Evolutionary conservation across 495 filamentous ascomycete genomes (phyloP).

Genomic region (Parmelia sp.): DNA sequence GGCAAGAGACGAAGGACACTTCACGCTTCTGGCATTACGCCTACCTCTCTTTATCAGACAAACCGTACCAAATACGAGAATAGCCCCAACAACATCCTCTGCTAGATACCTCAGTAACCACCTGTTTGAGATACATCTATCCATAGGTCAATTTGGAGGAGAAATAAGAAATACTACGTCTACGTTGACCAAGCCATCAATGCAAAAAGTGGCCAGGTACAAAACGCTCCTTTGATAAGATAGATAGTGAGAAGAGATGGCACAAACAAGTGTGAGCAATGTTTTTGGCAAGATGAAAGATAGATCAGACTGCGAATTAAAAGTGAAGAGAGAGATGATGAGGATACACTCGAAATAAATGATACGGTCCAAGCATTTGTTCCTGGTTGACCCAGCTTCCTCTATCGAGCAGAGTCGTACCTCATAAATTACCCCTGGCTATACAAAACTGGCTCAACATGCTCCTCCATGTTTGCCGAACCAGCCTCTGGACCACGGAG

Average conservation of each 20-base stretch:
- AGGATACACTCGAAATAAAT: neutral
- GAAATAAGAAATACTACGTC: neutral
- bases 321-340: neutral
- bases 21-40: neutral
- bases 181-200: neutral
- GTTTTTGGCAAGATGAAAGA: neutral
- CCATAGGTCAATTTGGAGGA: neutral
- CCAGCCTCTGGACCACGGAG: neutral
- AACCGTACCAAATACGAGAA: too few species aligned
- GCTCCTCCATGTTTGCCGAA: neutral
- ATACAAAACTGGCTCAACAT: neutral
- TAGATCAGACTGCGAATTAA: neutral
- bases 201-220: neutral
- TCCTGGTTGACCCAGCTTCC: neutral
- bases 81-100: neutral
- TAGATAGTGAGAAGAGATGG: neutral
- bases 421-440: neutral
- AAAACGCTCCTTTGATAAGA: neutral
- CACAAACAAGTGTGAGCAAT: too few species aligned
- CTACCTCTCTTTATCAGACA: neutral
- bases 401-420: neutral
- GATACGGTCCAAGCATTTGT: accelerated
- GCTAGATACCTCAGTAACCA: too few species aligned
- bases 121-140: neutral
- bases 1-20: neutral